Conservation (phyloP, 495 filamentous ascomycete species). For the Chaetomium cochliodes region DNA sequence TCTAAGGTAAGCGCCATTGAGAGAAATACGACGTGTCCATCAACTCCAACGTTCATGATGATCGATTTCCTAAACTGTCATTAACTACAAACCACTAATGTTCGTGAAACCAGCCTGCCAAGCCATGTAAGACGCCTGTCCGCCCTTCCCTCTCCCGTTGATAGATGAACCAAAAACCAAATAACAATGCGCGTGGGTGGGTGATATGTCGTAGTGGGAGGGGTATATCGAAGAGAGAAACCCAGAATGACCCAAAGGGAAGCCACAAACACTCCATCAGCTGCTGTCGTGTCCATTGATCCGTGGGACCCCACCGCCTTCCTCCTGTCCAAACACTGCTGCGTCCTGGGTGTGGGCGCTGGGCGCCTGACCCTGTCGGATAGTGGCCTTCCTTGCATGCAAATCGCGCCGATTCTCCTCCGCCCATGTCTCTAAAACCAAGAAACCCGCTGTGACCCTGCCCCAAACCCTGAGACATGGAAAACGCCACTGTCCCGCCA, state of each 20-base stretch:
- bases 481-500: constrained; percentile 2
- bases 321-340: background rate
- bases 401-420: constrained; percentile 1
- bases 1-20: too few species aligned
- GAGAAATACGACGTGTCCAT: too few species aligned
- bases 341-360: background rate
- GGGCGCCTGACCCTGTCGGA: background rate
- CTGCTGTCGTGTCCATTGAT: background rate
- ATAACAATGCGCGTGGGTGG: background rate
- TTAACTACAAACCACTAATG: constrained; percentile 9
- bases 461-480: background rate
- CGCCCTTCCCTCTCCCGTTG: background rate
- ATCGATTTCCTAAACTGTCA: background rate
- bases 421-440: constrained; percentile 8
- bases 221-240: constrained; percentile 6
- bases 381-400: background rate
- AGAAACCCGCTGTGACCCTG: background rate
- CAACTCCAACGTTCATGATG: background rate
- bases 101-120: background rate
- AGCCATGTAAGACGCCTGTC: background rate
- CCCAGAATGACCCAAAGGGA: background rate
- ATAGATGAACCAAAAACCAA: background rate
- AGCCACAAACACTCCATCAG: background rate
- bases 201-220: background rate
- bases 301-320: background rate